Base-by-base conservation (phyloP, 257 asterid species). In the Plantago ovata region DNA sequence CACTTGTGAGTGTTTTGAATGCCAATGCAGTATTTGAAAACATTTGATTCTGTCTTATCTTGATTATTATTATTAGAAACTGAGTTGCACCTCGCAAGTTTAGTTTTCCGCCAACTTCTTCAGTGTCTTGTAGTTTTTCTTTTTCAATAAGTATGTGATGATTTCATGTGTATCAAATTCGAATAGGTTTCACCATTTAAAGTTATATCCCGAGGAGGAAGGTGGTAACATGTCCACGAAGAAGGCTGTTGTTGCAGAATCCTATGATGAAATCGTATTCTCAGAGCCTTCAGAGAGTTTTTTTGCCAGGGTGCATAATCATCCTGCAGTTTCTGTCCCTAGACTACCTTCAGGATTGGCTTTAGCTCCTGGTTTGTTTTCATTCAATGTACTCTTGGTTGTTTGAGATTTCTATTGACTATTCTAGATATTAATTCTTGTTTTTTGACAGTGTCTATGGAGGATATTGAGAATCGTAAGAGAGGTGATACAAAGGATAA, bases 261-360 rank as follows among this genome's bases (percentile, higher is more conserved):
- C 94, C 45, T 92, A 92, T 59, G 94, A 92, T 64, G 98, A 92
- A 78, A 67, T 92, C 64, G 98, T 92, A 47, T 61, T 92, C 41
- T 56, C 86, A 1, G 96, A 85, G 72, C 96, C 98, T 54, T 85
- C 85, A 12, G 96, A 87, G 70, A 73, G 74, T 74, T 72, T 92
- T 69, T 70, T 85, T 70, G 77, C 93, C 32, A 85, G 93, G 22
- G 83, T 79, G 71, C 96, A 90, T 64, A 80, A 83, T 77, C 84
- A 84, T 67, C 84, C 86, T 13, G 95, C 89, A 38, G 85, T 90
- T 57, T 69, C 69, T 62, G 84, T 79, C 68, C 96, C 96, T 58
- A 70, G 93, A 75, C 74, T 81, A 59, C 96, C 91, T 36, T 66
- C 59, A 21, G 88, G 78, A 58, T 54, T 78, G 38, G 70, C 72